These are phyloP conservation scores for Nelumbo lutea DNA, from an alignment of 164 flowering plant species.

Conservation along the genomic window DNA sequence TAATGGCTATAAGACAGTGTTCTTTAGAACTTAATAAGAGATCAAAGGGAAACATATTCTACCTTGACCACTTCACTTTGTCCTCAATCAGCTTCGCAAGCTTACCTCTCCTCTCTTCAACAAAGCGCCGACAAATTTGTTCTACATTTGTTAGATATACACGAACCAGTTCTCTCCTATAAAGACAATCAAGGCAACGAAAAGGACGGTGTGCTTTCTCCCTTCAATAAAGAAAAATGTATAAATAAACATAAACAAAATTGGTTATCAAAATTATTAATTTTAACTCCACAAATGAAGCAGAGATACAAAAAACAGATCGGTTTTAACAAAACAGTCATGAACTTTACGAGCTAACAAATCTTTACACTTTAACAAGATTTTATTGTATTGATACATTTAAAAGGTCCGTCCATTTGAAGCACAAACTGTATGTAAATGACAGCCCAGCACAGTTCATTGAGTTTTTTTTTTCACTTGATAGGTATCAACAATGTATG, in stretches of 20 bases:
- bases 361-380: no score
- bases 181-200: conserved; percentile 89
- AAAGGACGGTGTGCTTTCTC: conserved; percentile 88
- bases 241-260: neutral
- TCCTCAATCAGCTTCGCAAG: conserved; percentile 83
- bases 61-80: conserved; percentile 91
- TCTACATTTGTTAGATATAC: conserved; percentile 91
- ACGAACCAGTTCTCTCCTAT: conserved; percentile 91
- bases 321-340: neutral
- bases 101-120: conserved; percentile 79
- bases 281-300: neutral
- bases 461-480: no score
- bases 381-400: no score
- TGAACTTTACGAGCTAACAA: no score
- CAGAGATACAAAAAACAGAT: neutral
- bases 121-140: conserved; percentile 76
- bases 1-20: neutral
- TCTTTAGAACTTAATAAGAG: neutral
- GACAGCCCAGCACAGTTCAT: no score
- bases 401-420: no score
- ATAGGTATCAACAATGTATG: no score
- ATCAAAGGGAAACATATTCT: conserved; percentile 10
- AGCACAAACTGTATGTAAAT: no score
- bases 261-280: neutral
- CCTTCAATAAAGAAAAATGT: conserved; percentile 35